A percentile compares a stretch with the other conserved stretches of the same genome.
Conservation (phyloP, 306 rosid genomes). For the Quercus suber region DNA sequence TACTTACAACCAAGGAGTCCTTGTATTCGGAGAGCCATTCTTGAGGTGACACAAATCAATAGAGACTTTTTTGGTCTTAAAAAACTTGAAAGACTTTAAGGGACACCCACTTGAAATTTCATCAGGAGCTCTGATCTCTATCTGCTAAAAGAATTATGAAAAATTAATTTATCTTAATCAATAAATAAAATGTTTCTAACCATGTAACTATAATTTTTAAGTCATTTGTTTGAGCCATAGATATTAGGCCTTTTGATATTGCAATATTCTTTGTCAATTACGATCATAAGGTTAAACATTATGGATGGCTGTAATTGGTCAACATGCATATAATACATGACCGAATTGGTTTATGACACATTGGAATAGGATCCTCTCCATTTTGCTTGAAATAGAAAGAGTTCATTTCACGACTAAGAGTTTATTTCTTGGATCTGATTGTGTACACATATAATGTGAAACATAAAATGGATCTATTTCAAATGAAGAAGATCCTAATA, state of each 20-base stretch:
- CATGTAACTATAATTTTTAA: not conserved
- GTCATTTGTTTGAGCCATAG: no score
- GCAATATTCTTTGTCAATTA: not conserved
- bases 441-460: no score
- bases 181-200: not conserved
- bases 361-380: no score
- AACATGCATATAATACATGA: not conserved
- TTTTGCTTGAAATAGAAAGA: no score
- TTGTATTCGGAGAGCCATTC: conserved; percentile 45
- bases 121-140: conserved; percentile 52
- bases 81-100: conserved; percentile 61
- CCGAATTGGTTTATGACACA: not conserved
- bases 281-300: not conserved
- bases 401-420: no score
- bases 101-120: conserved; percentile 60
- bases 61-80: conserved; percentile 48
- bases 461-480: not conserved
- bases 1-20: conserved; percentile 89
- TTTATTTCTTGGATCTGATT: no score
- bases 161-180: not conserved
- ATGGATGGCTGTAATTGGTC: not conserved
- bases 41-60: conserved; percentile 34
- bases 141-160: conserved; percentile 29
- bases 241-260: no score
- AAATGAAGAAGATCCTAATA: no score